Percentiles rank a stretch among this genome's conserved stretches.
Conservation (phyloP, 1,284 basidiomycete genomes). For the Inonotus obliquus region DNA sequence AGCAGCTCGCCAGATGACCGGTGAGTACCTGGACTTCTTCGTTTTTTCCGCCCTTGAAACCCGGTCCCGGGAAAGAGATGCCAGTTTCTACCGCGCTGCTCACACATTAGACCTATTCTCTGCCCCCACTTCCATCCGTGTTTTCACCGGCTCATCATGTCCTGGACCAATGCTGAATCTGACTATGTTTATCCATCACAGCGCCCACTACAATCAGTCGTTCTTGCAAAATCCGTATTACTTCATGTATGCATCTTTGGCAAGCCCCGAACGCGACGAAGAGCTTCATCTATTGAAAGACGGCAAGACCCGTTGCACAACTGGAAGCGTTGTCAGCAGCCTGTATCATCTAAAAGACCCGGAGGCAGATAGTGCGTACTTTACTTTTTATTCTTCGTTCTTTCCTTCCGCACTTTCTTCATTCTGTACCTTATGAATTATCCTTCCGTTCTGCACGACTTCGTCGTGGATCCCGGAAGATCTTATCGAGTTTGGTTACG, state of each 20-base stretch:
- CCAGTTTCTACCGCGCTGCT: background rate
- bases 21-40: conserved; percentile 17
- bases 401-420: background rate
- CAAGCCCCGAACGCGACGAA: conserved; percentile 84
- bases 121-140: background rate
- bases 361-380: conserved; percentile 35
- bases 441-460: background rate
- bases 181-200: background rate
- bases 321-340: conserved; percentile 85
- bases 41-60: conserved; percentile 10
- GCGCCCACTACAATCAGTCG: conserved; percentile 35
- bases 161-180: background rate
- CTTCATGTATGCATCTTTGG: conserved; percentile 89
- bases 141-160: background rate
- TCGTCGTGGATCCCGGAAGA: background rate
- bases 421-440: background rate
- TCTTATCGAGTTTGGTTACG: background rate
- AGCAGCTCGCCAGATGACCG: conserved; percentile 19
- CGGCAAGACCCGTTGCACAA: conserved; percentile 86
- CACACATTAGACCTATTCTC: background rate
- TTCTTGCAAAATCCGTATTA: conserved; percentile 90
- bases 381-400: background rate
- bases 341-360: conserved; percentile 95
- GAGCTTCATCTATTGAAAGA: conserved; percentile 93
- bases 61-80: background rate